Evolutionary conservation across 83 land plant species (phyloP), one percentile per base, ranked within the genome.

Genomic region (Isoetes engelmannii): DNA sequence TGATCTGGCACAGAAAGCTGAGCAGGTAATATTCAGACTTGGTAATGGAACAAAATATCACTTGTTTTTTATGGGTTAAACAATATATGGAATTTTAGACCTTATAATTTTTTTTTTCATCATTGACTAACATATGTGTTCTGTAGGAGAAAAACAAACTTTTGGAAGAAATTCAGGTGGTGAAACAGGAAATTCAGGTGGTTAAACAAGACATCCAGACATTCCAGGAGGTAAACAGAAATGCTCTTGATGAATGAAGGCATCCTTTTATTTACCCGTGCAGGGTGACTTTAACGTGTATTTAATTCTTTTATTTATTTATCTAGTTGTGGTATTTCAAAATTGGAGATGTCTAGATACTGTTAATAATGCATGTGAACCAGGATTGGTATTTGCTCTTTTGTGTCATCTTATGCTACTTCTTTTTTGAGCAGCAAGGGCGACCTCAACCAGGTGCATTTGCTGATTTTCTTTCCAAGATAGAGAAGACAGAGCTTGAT

Each of bases 61-160:
- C 37, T 28, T 28, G 37, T 28, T 28, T 28, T 28, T 28, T 28
- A 0, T 28, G 37, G 2, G 2, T 28, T 28, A 2, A 28, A 28
- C 37, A 28, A 0, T 28, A 28, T 28, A 28, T 28, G 37, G 37
- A 28, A 28, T 28, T 0, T 28, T 28, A 2, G 37, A 28, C 37
- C 37, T 28, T 28, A 28, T 28, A 28, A 28, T 28, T 28, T 2
- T 28, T 28, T 28, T 28, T 2, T 28, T 0, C 37, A 59, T 12
- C 12, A 59, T 59, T 19, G 62, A 1, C 18, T 19, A 15, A 51
- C 15, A 51, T 12, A 1, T 12, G 3, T 51, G 1, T 17, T 12
- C 15, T 51, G 17, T 58, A 76, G 80, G 80, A 77, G 5, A 77
- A 77, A 57, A 63, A 77, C 45, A 54, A 57, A 48, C 21, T 67